Evolutionary conservation across 2,329 filamentous ascomycete species (phyloP).

Genomic region (Emericellopsis atlantica): DNA sequence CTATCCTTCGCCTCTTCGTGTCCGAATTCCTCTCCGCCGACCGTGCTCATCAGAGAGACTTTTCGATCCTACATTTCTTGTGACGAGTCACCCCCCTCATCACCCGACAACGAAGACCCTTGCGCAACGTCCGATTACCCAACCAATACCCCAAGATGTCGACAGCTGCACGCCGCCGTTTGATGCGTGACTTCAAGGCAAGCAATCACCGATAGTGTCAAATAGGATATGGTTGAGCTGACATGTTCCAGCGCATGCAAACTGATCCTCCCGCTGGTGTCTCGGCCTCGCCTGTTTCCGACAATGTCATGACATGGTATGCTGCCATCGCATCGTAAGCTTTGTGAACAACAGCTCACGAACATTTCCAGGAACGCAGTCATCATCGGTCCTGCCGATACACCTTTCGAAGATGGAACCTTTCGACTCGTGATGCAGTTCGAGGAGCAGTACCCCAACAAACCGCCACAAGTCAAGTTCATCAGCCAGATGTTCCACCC

Average conservation of each 20-base stretch:
- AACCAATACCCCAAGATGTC: slow-evolving; percentile 40
- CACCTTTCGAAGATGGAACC: slow-evolving; percentile 95
- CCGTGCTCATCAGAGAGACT: too few relatives aligned
- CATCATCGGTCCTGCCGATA: slow-evolving; percentile 93
- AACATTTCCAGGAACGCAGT: slow-evolving; percentile 73
- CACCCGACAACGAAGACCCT: too few relatives aligned
- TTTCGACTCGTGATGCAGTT: slow-evolving; percentile 98
- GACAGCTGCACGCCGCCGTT: slow-evolving; percentile 82
- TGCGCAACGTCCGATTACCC: too few relatives aligned
- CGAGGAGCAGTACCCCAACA: slow-evolving; percentile 97
- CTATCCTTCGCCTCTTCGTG: too few relatives aligned
- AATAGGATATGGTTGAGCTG: slow-evolving; percentile 1
- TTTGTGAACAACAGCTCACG: not conserved
- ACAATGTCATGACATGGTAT: slow-evolving; percentile 96
- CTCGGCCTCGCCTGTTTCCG: slow-evolving; percentile 87
- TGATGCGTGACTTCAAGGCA: slow-evolving; percentile 99
- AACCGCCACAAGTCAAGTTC: slow-evolving; percentile 94
- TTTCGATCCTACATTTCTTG: too few relatives aligned
- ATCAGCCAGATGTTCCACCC: slow-evolving; percentile 99
- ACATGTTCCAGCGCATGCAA: slow-evolving; percentile 72
- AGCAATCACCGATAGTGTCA: slow-evolving; percentile 1
- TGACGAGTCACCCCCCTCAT: too few relatives aligned
- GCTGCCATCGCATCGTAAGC: slow-evolving; percentile 10
- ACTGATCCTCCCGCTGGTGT: slow-evolving; percentile 95
- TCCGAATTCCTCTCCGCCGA: too few relatives aligned